Conservation (phyloP, 164 flowering plant species). For the Tetrastigma voinierianum region DNA sequence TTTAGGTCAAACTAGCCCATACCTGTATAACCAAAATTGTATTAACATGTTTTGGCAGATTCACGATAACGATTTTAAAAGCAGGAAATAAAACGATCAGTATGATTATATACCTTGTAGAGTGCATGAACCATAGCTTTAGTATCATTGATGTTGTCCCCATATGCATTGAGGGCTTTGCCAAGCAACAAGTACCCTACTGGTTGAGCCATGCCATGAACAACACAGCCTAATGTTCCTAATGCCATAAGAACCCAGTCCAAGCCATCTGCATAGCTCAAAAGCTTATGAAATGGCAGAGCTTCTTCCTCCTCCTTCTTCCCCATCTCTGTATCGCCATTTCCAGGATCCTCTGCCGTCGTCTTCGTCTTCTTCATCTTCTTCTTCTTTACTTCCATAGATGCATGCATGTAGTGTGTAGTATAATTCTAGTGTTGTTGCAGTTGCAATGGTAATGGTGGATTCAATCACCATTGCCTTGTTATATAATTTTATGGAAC, state of each 20-base stretch:
- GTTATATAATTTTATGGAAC: too few relatives aligned
- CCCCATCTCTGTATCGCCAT: too few relatives aligned
- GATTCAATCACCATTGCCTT: too few relatives aligned
- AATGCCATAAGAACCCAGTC: slow-evolving; percentile 68
- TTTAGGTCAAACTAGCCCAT: too few relatives aligned
- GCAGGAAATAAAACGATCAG: not conserved
- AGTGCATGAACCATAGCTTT: slow-evolving; percentile 63
- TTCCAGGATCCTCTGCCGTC: not conserved
- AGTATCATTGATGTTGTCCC: slow-evolving; percentile 39
- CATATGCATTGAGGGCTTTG: slow-evolving; percentile 66
- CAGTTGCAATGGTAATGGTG: too few relatives aligned
- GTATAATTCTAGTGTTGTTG: too few relatives aligned
- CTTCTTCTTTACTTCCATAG: not conserved
- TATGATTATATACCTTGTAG: slow-evolving; percentile 31
- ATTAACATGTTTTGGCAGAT: too few relatives aligned
- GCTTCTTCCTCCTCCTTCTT: slow-evolving; percentile 11
- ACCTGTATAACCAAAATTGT: too few relatives aligned
- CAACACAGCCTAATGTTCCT: slow-evolving; percentile 61
- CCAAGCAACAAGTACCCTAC: slow-evolving; percentile 66
- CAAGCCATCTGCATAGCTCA: slow-evolving; percentile 57
- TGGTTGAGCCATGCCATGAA: slow-evolving; percentile 73
- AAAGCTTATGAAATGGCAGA: slow-evolving; percentile 42
- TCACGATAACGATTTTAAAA: not conserved
- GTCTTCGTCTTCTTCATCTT: not conserved
- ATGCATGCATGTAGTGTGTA: too few relatives aligned